Base-by-base conservation (phyloP, 2,329 filamentous ascomycete species). In the Basipetospora sp. region DNA sequence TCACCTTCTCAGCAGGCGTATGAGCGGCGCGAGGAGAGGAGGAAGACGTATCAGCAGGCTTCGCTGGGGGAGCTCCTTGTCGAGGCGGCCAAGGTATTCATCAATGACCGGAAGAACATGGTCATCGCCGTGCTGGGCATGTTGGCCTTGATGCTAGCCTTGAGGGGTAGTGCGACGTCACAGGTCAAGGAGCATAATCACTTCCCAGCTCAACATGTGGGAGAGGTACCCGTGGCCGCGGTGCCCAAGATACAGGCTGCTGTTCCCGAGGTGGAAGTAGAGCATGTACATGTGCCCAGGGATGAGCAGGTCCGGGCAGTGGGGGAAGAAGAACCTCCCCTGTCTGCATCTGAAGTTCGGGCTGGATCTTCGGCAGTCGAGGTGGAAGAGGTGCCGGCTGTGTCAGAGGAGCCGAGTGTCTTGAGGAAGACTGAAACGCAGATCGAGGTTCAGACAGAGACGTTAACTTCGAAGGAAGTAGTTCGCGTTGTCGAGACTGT, bases 21-120 rank as follows among this genome's bases (percentile, higher is more conserved):
- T 16, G 54, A 53, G 19, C 51, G 51, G 1, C 53, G 47, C 3
- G 47, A 59, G 28, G 48, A 47, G 28, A 53, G 45, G 3, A 14
- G 18, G 18, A 36, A 46, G 34, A 38, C 48, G 18, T 54, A 57
- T 37, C 57, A 65, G 42, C 54, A 54, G 8, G 67, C 68, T 0
- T 68, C 67, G 2, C 58, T 78, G 9, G 56, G 62, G 1, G 65
- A 74, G 42, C 56, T 77, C 8, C 48, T 77, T 0, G 46, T 71
- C 8, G 67, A 72, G 44, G 69, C 71, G 0, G 56, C 60, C 36
- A 61, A 64, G 22, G 65, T 77, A 6, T 51, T 71, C 14, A 48
- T 77, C 46, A 62, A 65, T 33, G 74, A 78, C 45, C 62, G 62
- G 41, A 75, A 69, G 55, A 78, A 77, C 40, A 50, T 77, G 8